Conservation (phyloP, 345 rosid genomes). For the Eucalyptus guilfoylei region DNA sequence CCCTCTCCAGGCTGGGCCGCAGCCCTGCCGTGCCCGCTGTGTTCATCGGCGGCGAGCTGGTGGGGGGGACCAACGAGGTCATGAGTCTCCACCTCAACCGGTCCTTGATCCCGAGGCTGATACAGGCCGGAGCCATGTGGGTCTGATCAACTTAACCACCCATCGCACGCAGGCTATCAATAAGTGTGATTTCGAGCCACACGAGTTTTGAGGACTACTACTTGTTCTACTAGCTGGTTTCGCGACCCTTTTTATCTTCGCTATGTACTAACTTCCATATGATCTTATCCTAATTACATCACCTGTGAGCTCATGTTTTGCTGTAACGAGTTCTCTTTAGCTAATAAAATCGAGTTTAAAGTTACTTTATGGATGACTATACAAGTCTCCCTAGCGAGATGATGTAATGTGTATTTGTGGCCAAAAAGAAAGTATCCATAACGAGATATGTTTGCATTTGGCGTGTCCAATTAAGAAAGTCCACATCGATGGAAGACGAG, state of each 20-base stretch:
- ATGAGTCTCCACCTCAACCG: conserved; percentile 85
- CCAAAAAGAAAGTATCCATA: background rate
- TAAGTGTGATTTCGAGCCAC: background rate
- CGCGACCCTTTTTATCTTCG: background rate
- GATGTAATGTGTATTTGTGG: background rate
- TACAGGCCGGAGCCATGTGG: conserved; percentile 78
- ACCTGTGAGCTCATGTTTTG: background rate
- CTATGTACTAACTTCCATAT: background rate
- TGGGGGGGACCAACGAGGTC: conserved; percentile 80
- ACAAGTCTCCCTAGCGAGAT: background rate
- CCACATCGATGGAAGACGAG: background rate
- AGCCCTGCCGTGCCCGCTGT: conserved; percentile 58
- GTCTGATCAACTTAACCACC: conserved; percentile 16
- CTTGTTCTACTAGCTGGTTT: background rate
- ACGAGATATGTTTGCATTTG: background rate
- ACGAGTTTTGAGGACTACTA: background rate
- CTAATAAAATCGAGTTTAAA: background rate
- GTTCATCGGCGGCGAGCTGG: conserved; percentile 72
- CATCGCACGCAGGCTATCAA: background rate
- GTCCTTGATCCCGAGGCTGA: conserved; percentile 69
- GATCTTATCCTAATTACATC: background rate
- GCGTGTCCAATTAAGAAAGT: background rate
- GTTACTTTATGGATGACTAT: background rate
- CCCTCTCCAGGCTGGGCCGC: conserved; percentile 57
- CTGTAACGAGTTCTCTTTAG: background rate